Conservation (phyloP, 2,329 filamentous ascomycete genomes). For the Ceratocystis lukuohia region DNA sequence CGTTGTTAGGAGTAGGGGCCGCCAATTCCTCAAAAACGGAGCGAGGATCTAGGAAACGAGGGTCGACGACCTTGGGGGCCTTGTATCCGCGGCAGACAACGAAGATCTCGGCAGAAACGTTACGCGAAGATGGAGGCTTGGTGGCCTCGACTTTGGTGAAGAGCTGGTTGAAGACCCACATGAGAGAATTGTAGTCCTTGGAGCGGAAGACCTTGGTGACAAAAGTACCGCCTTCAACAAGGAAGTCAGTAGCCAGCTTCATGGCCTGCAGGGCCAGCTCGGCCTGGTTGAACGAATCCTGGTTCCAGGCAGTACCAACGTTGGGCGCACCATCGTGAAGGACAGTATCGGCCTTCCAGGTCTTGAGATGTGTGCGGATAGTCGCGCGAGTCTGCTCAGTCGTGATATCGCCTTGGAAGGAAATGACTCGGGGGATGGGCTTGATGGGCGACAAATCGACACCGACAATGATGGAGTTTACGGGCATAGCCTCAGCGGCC, state of each 20-base stretch:
- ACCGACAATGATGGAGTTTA: constrained; percentile 78
- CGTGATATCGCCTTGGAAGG: constrained; percentile 95
- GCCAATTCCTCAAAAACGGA: constrained; percentile 88
- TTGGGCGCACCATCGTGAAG: constrained; percentile 96
- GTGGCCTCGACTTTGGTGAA: constrained; percentile 94
- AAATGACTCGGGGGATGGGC: constrained; percentile 82
- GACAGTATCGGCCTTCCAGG: constrained; percentile 90
- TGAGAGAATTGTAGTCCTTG: constrained; percentile 87
- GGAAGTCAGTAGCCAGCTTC: constrained; percentile 87
- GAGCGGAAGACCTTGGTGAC: constrained; percentile 96
- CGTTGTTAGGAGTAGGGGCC: constrained; percentile 78
- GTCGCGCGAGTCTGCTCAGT: constrained; percentile 90
- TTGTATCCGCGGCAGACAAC: constrained; percentile 94
- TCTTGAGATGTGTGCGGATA: constrained; percentile 79
- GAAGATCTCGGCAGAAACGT: constrained; percentile 96
- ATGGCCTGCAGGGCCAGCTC: constrained; percentile 81
- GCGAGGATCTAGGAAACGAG: constrained; percentile 77
- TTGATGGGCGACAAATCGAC: constrained; percentile 94
- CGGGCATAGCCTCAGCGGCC: constrained; percentile 86
- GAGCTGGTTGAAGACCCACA: constrained; percentile 97
- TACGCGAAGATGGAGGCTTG: constrained; percentile 88
- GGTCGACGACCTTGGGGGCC: constrained; percentile 84
- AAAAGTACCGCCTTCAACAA: constrained; percentile 78
- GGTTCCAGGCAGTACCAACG: constrained; percentile 93
- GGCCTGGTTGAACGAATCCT: constrained; percentile 96